These are phyloP conservation scores for Lodderomyces pseudojiufengensis DNA, from an alignment of 1,139 yeast species.

Conservation along the genomic window DNA sequence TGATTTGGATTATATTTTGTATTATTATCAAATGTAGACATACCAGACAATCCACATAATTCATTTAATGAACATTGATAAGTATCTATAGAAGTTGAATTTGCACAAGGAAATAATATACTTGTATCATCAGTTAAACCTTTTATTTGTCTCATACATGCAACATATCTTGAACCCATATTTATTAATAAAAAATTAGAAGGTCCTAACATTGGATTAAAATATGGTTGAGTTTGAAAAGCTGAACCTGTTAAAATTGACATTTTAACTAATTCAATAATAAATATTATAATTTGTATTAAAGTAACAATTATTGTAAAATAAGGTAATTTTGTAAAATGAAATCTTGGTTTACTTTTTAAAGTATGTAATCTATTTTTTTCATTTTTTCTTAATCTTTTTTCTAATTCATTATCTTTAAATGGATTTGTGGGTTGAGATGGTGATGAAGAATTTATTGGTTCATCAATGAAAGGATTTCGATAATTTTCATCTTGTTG, in stretches of 20 bases:
- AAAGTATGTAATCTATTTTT: conserved; percentile 25
- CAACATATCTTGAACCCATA: conserved; percentile 70
- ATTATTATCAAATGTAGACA: conserved; percentile 22
- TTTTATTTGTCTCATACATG: conserved; percentile 60
- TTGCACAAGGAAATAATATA: conserved; percentile 64
- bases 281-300: conserved; percentile 57
- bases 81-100: conserved; percentile 53
- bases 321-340: conserved; percentile 44
- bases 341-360: conserved; percentile 36
- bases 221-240: conserved; percentile 66
- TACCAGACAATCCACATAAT: conserved; percentile 60
- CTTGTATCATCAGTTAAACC: conserved; percentile 49
- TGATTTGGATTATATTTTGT: conserved; percentile 48
- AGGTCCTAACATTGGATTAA: conserved; percentile 84
- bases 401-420: conserved; percentile 11
- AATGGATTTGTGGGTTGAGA: conserved; percentile 12
- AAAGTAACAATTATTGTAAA: conserved; percentile 45
- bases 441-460: conserved; percentile 9
- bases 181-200: conserved; percentile 62
- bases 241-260: conserved; percentile 61
- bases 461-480: conserved; percentile 11
- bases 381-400: conserved; percentile 22
- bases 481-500: not conserved
- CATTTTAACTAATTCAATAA: conserved; percentile 66
- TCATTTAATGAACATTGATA: conserved; percentile 56